Evolutionary conservation across 2,329 filamentous ascomycete species (phyloP), one percentile per base, ranked within the genome.

Genomic region (Fusarium transvaalense): DNA sequence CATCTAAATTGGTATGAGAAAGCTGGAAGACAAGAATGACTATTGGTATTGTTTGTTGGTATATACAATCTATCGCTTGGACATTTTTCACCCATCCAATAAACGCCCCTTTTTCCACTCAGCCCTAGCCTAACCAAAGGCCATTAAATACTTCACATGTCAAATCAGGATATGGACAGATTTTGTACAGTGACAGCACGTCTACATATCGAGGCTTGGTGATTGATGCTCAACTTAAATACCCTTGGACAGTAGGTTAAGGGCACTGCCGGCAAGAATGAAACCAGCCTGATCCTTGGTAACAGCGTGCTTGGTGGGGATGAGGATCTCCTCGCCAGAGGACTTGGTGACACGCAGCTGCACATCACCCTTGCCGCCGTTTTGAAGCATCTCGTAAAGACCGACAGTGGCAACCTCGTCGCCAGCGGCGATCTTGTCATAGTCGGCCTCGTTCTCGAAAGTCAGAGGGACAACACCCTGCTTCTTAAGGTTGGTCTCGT

Each of bases 401-500:
- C 96, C 96, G 37, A 94, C 86, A 0, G 95, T 98, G 64, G 84
- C 84, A 25, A 98, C 92, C 74, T 90, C 85, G 78, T 99, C 96
- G 68, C 94, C 92, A 0, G 94, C 94, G 53, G 87, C 84, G 68
- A 99, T 92, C 67, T 84, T 82, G 76, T 96, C 92, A 78, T 97
- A 98, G 80, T 98, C 96, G 21, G 87, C 86, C 81, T 97, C 94
- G 79, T 97, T 86, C 45, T 84, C 92, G 76, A 99, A 97, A 0
- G 93, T 97, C 74, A 99, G 84, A 3, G 96, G 96, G 43, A 99
- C 93, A 34, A 99, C 92, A 67, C 96, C 96, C 83, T 99, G 96
- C 84, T 97, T 97, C 89, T 97, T 97, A 71, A 97, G 83, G 79
- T 97, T 97, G 31, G 94, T 97, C 85, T 97, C 94, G 83, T 97